Evolutionary conservation across 1,139 yeast species (phyloP), one percentile per base, ranked within the genome.

Genomic region (Hyphopichia wangnamkhiaoensis): DNA sequence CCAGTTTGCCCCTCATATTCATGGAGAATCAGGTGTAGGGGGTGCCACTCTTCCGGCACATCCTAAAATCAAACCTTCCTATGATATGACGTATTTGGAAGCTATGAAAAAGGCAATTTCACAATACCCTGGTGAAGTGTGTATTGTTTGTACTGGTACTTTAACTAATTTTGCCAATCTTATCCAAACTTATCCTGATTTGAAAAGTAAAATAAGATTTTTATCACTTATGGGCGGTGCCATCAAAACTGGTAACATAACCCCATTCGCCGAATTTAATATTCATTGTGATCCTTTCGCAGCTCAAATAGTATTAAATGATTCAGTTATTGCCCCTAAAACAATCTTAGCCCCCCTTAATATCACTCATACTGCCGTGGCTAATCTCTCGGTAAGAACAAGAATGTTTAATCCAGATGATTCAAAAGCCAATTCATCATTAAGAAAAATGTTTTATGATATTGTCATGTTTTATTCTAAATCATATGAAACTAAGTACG

Each of bases 201-300:
- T 77, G 15, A 71, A 61, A 41, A 37, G 57, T 1, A 65, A 71
- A 39, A 65, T 87, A 41, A 69, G 69, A 37, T 72, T 61, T 40
- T 56, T 87, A 13, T 71, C 88, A 5, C 70, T 84, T 13, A 87
- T 87, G 95, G 95, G 95, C 5, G 94, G 93, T 2, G 85, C 83
- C 0, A 63, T 85, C 41, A 65, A 70, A 4, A 54, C 65, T 19
- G 71, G 74, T 39, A 72, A 72, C 46, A 50, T 64, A 20, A 75
- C 84, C 3, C 67, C 68, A 9, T 71, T 68, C 37, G 83, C 95
- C n/a, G 96, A 89, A 56, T 89, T 87, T 67, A 89, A 89, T 58
- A 71, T 85, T 34, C 75, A 76, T 66, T 72, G 80, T 36, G 96
- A 89, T 54, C 91, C 96, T 0, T 73, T 74, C 38, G 95, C 96